Base-by-base conservation (phyloP, 768 basidiomycete species). In the Pleurotus platypus region DNA sequence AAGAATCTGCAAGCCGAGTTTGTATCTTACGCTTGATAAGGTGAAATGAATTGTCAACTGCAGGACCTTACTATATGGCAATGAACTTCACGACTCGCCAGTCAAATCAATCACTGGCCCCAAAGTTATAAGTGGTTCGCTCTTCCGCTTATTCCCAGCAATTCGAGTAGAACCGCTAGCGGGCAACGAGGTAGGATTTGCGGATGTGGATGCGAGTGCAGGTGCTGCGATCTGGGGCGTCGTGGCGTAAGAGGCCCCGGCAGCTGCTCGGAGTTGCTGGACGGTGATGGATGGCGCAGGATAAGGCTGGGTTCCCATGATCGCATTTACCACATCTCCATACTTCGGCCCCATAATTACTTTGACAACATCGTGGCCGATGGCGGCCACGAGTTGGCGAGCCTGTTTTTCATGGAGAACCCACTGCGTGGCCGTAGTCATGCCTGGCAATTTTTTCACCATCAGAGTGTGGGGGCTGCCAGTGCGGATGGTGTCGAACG, bases 321-420 rank as follows among this genome's bases (percentile, higher is more conserved):
- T 37, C 1, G 70, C 66, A n/a, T 62, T 60, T 18, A 60, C 27
- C 22, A 74, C 68, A 55, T 75, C 74, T 1, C 43, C 49, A 58
- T 69, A 71, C 20, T 70, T 57, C 6, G 59, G 42, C 9, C 70
- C 73, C 69, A 75, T 70, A 22, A 75, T 59, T 51, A 62, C 62
- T 48, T 57, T 55, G 35, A 74, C 61, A 2, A 60, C 55, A 43
- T 60, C 63, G 26, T 69, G 66, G 11, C 71, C 72, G 45, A 76
- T 61, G 4, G 46, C 63, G 7, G 58, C 24, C 46, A 74, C 60
- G 49, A 75, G 70, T 0, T 27, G 30, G 42, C 60, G 65, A 0
- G 69, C 69, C 15, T 61, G 61, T 12, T 60, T 56, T 5, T 68
- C 65, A 18, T 65, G 64, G 8, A 26, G 13, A n/a, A 59, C 26